These are phyloP conservation scores for Knufia fluminis DNA, from an alignment of 2,329 filamentous ascomycete genomes.

Conservation along the genomic window DNA sequence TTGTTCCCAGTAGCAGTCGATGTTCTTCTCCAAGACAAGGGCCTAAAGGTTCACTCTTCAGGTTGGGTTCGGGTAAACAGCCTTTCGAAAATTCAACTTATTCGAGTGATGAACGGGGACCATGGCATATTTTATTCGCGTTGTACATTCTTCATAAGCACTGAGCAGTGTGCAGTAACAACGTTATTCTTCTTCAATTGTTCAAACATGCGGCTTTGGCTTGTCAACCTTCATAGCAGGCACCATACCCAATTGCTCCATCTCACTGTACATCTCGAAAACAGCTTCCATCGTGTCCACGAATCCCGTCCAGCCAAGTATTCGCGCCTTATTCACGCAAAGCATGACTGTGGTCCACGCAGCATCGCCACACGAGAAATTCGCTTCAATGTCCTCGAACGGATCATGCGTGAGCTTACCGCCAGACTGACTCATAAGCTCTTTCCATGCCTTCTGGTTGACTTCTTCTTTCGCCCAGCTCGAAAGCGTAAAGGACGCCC, in stretches of 20 bases:
- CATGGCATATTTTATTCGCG: no score
- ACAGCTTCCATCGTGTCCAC: conserved; percentile 23
- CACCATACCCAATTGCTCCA: conserved; percentile 22
- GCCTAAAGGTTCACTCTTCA: no score
- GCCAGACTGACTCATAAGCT: conserved; percentile 34
- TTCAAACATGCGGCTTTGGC: conserved; percentile 19
- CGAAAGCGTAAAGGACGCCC: conserved; percentile 34
- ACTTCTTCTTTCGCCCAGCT: conserved; percentile 39
- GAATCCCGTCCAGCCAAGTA: conserved; percentile 23
- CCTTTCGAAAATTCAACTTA: no score
- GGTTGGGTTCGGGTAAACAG: no score
- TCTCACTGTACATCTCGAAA: conserved; percentile 23
- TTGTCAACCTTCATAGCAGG: conserved; percentile 21
- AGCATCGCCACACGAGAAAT: conserved; percentile 22
- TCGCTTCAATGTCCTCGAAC: conserved; percentile 20
- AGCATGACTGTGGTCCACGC: conserved; percentile 19
- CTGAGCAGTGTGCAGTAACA: no score
- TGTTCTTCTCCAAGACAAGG: no score
- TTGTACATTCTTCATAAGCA: no score
- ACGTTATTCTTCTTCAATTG: no score
- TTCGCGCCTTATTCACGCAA: conserved; percentile 22
- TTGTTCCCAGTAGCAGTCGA: no score
- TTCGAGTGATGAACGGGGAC: no score
- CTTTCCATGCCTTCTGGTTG: conserved; percentile 39
- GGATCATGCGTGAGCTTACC: conserved; percentile 26